Evolutionary conservation across 306 rosid genomes (phyloP).

Genomic region (Cyclanthera cordifolia): DNA sequence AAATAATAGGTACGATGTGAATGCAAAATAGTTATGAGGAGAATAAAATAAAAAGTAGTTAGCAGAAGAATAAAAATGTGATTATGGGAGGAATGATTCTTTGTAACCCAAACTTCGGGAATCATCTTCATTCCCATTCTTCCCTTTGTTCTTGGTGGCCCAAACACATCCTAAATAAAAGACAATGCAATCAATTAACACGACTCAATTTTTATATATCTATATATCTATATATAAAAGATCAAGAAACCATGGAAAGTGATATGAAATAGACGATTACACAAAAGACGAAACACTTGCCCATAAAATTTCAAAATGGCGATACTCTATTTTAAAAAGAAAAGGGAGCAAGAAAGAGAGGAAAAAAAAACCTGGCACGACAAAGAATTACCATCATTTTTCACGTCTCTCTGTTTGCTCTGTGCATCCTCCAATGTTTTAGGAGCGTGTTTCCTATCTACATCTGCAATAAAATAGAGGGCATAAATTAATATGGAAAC

Average conservation of each 20-base stretch:
- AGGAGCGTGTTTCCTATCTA: not conserved
- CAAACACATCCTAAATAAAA: not conserved
- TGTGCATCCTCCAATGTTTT: slow-evolving; percentile 17
- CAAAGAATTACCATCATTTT: slow-evolving; percentile 19
- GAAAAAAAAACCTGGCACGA: not conserved
- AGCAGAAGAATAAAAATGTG: too few relatives aligned
- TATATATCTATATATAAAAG: not conserved
- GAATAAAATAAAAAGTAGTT: too few relatives aligned
- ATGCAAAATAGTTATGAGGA: too few relatives aligned
- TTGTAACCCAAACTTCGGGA: too few relatives aligned
- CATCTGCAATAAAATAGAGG: slow-evolving; percentile 18
- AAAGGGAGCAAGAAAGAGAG: not conserved
- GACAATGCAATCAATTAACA: not conserved
- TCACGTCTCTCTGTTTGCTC: slow-evolving; percentile 19
- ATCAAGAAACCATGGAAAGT: not conserved
- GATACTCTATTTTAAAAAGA: not conserved
- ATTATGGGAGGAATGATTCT: too few relatives aligned
- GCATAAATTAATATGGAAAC: not conserved
- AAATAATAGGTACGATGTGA: too few relatives aligned
- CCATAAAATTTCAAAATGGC: not conserved
- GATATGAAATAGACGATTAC: not conserved
- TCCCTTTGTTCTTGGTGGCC: too few relatives aligned
- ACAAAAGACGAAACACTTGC: not conserved
- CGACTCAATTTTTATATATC: not conserved
- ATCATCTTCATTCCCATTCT: too few relatives aligned